phyloP scores from a whole-genome alignment of 768 basidiomycete species.

The Leccinum sublutescens region DNA sequence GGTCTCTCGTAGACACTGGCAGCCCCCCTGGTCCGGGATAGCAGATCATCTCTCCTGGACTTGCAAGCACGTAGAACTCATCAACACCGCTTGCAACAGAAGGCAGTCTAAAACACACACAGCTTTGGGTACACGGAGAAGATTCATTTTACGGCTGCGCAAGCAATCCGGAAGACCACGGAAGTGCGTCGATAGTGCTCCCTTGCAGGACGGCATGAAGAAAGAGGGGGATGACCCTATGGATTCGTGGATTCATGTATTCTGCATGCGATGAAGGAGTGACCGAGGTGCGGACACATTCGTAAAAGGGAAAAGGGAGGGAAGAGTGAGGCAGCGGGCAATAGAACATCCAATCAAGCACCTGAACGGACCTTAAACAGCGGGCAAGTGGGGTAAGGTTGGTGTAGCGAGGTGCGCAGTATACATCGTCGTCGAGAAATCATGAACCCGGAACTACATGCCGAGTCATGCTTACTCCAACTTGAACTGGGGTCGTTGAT shows the following conservation, averaged over 20 bases:
- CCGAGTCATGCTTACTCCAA: conserved; percentile 11
- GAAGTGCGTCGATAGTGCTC: conserved; percentile 5
- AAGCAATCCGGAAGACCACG: conserved; percentile 10
- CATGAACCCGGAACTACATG: conserved; percentile 10
- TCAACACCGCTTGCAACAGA: not conserved
- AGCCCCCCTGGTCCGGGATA: not conserved
- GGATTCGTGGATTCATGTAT: not conserved
- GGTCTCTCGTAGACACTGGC: not conserved
- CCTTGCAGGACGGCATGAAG: conserved; percentile 5
- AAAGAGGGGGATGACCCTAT: conserved; percentile 11
- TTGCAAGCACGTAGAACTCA: not conserved
- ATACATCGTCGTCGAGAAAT: conserved; percentile 5
- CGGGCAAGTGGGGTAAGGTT: conserved; percentile 10
- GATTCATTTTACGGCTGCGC: conserved; percentile 29
- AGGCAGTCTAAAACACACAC: conserved; percentile 14
- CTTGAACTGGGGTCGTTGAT: not conserved
- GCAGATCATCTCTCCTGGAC: not conserved
- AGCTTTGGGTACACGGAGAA: conserved; percentile 14
- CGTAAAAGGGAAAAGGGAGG: conserved; percentile 16
- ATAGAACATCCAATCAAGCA: conserved; percentile 14
- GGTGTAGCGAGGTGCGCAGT: conserved; percentile 10
- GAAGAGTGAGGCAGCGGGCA: conserved; percentile 22
- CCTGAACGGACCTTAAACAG: conserved; percentile 28
- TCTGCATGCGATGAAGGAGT: conserved; percentile 9
- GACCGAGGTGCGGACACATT: conserved; percentile 13